phyloP scores from a whole-genome alignment of 2,329 filamentous ascomycete genomes.

The Parafenestella ontariensis region DNA sequence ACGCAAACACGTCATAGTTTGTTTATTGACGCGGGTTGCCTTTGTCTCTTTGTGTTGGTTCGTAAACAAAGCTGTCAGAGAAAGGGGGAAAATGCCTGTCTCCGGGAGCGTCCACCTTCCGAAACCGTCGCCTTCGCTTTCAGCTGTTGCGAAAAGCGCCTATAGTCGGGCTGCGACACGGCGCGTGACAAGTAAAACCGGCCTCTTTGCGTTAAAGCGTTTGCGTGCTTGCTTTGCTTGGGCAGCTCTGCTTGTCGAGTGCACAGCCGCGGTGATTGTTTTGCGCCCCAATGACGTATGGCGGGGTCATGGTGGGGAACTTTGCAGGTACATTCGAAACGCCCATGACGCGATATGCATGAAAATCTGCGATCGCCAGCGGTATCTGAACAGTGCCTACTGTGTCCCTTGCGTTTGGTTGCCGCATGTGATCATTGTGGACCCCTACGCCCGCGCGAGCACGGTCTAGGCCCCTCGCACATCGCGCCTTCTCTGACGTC shows the following conservation, averaged over 20 bases:
- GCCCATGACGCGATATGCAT: conserved; percentile 18
- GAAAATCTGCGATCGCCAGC: conserved; percentile 22
- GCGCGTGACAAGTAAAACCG: conserved; percentile 15
- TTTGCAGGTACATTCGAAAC: not conserved
- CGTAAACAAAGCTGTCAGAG: not conserved
- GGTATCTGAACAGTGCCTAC: conserved; percentile 13
- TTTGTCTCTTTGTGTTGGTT: not conserved
- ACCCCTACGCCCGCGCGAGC: not conserved
- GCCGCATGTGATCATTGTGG: conserved; percentile 9
- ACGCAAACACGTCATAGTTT: not conserved
- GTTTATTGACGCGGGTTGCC: not conserved
- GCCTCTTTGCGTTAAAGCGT: conserved; percentile 6
- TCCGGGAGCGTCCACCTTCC: not conserved
- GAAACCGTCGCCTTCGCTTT: conserved; percentile 1
- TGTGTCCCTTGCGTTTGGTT: conserved; percentile 5
- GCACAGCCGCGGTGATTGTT: not conserved
- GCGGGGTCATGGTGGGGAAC: not conserved
- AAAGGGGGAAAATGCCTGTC: not conserved
- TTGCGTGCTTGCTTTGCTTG: not conserved
- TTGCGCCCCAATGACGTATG: not conserved
- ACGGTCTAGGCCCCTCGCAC: conserved; percentile 1
- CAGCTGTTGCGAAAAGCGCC: conserved; percentile 3
- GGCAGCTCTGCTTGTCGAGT: not conserved
- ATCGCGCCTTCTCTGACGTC: conserved; percentile 2
- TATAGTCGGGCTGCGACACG: conserved; percentile 6